A percentile compares a stretch with the other conserved stretches of the same genome.
These are phyloP conservation scores for Arxiozyma bovina DNA, from an alignment of 1,139 yeast species.

Conservation along the genomic window DNA sequence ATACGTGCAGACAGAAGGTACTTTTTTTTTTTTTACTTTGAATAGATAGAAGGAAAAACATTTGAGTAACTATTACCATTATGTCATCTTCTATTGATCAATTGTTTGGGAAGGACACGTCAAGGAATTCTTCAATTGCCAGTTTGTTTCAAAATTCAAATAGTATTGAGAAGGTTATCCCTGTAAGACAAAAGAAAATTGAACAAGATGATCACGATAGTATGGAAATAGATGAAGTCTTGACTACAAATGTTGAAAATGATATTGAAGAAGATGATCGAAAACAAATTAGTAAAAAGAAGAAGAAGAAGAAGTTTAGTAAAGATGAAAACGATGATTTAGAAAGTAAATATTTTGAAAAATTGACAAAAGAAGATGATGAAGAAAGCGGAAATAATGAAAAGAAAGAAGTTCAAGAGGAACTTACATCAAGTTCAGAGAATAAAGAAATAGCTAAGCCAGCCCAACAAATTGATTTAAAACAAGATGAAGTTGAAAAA, in stretches of 20 bases:
- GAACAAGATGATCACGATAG: constrained; percentile 18
- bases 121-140: background rate
- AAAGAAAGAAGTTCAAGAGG: constrained; percentile 15
- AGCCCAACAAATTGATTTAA: constrained; percentile 37
- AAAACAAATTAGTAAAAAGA: constrained; percentile 10
- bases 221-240: constrained; percentile 15
- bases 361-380: constrained; percentile 32
- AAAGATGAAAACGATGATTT: constrained; percentile 39
- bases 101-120: constrained; percentile 31
- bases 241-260: constrained; percentile 1
- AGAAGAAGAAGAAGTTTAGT: constrained; percentile 24
- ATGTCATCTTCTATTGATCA: constrained; percentile 32
- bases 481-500: constrained; percentile 65
- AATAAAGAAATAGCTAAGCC: constrained; percentile 11
- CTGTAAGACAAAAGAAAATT: constrained; percentile 11
- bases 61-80: background rate
- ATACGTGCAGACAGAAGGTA: background rate
- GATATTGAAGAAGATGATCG: constrained; percentile 3
- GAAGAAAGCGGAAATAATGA: constrained; percentile 20
- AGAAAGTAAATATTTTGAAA: constrained; percentile 41
- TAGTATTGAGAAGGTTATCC: background rate
- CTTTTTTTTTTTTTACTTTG: no score
- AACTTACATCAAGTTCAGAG: constrained; percentile 8
- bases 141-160: background rate
- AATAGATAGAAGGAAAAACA: background rate